These are phyloP conservation scores for Sphaerulina musiva DNA, from an alignment of 2,329 filamentous ascomycete species.

Conservation along the genomic window DNA sequence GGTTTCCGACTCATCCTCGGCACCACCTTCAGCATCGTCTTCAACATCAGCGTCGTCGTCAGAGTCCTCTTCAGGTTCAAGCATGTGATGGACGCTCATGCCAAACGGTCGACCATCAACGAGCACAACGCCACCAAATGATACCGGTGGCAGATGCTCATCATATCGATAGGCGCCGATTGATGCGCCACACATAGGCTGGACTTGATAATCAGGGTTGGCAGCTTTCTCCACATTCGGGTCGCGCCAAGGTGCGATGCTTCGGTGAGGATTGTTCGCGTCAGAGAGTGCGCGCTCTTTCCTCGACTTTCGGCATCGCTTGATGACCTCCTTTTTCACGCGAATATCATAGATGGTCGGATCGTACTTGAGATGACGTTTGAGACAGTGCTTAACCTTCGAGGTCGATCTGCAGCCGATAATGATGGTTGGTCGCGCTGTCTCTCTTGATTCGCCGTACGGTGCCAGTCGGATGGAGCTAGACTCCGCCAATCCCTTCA, in stretches of 20 bases:
- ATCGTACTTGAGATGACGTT: slow-evolving; percentile 65
- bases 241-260: slow-evolving; percentile 25
- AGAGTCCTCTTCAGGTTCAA: slow-evolving; percentile 58
- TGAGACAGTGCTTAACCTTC: slow-evolving; percentile 65
- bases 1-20: slow-evolving; percentile 29
- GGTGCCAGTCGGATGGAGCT: slow-evolving; percentile 72
- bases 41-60: slow-evolving; percentile 45
- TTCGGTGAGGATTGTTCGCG: slow-evolving; percentile 20
- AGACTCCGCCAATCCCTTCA: slow-evolving; percentile 67
- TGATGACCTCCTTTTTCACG: slow-evolving; percentile 53
- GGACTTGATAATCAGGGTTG: slow-evolving; percentile 72
- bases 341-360: slow-evolving; percentile 59
- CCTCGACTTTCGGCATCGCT: slow-evolving; percentile 32
- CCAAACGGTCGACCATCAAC: slow-evolving; percentile 81
- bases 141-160: slow-evolving; percentile 81
- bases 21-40: slow-evolving; percentile 35
- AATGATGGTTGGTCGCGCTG: slow-evolving; percentile 64
- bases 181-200: slow-evolving; percentile 77
- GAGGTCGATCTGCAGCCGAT: slow-evolving; percentile 69
- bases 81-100: slow-evolving; percentile 95
- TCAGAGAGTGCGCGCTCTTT: slow-evolving; percentile 21
- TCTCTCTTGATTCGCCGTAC: slow-evolving; percentile 61
- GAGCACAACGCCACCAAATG: slow-evolving; percentile 78
- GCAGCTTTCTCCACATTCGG: slow-evolving; percentile 35
- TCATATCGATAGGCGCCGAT: slow-evolving; percentile 86